These are phyloP conservation scores for Hanseniaspora guilliermondii DNA, from an alignment of 805 yeast genomes.

Conservation along the genomic window DNA sequence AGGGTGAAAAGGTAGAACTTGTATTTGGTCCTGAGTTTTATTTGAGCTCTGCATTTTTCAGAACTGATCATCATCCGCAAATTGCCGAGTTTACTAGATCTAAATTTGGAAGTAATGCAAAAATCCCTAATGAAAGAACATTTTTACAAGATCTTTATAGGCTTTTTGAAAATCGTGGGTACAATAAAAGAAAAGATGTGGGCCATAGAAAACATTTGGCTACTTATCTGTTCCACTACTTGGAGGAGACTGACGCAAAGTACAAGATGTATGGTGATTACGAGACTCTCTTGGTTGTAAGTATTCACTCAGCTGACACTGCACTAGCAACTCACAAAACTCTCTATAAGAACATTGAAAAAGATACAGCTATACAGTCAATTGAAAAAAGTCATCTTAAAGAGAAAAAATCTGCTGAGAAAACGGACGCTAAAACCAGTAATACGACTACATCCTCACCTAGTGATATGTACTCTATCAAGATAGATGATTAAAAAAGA, in stretches of 20 bases:
- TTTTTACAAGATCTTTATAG: neutral
- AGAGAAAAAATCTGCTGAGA: neutral
- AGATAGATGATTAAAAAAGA: conserved; percentile 2
- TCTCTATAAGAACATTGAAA: too few species aligned
- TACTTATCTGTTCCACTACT: neutral
- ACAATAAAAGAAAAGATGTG: neutral
- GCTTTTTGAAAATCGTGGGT: neutral
- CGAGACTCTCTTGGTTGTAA: neutral
- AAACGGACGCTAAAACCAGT: neutral
- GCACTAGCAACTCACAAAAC: too few species aligned
- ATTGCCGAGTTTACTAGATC: neutral
- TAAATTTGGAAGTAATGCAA: neutral
- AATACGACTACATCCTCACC: neutral
- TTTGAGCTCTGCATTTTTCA: neutral
- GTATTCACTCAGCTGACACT: neutral
- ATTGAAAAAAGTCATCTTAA: neutral
- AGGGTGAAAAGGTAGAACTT: neutral
- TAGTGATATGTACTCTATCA: neutral
- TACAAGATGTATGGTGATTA: neutral
- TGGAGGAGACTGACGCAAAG: neutral
- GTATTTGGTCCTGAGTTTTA: neutral
- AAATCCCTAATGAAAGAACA: neutral
- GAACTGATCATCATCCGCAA: neutral
- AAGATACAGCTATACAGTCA: too few species aligned
- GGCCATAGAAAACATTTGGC: neutral